phyloP scores from a whole-genome alignment of 2,329 filamentous ascomycete species.

The Cyphellophora attinorum region DNA sequence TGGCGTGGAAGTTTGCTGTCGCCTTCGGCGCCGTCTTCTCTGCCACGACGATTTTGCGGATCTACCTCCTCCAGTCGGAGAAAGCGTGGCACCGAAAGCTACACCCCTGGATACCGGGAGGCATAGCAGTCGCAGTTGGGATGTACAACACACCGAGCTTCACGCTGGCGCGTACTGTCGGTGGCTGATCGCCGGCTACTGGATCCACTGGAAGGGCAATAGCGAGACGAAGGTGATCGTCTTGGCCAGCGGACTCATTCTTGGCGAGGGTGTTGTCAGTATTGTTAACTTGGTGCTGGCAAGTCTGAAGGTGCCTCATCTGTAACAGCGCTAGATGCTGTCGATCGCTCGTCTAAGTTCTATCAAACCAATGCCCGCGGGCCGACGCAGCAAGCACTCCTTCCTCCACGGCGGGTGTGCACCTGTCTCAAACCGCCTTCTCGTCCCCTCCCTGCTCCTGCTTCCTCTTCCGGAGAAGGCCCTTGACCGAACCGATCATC shows the following conservation, averaged over 20 bases:
- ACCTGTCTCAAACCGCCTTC: too few relatives aligned
- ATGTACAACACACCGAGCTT: conserved; percentile 99
- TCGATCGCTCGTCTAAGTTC: too few relatives aligned
- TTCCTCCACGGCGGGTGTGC: too few relatives aligned
- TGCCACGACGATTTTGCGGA: conserved; percentile 59
- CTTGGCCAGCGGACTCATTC: conserved; percentile 79
- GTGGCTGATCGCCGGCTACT: conserved; percentile 73
- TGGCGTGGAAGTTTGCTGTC: conserved; percentile 71
- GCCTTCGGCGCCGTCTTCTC: conserved; percentile 68
- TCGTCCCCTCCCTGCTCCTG: background rate
- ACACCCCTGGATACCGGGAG: conserved; percentile 64
- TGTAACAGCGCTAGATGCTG: too few relatives aligned
- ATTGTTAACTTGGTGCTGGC: conserved; percentile 82
- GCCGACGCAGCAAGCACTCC: too few relatives aligned
- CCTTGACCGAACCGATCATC: conserved; percentile 10
- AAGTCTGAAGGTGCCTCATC: conserved; percentile 64
- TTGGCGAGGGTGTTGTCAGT: conserved; percentile 85
- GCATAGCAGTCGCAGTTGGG: conserved; percentile 90
- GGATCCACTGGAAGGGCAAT: conserved; percentile 47
- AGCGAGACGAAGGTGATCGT: conserved; percentile 64
- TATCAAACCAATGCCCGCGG: too few relatives aligned
- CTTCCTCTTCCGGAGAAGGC: conserved; percentile 1
- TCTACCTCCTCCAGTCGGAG: conserved; percentile 24
- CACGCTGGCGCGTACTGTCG: conserved; percentile 76
- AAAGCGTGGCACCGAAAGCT: conserved; percentile 13